These are phyloP conservation scores for Penicillium sp. DNA, from an alignment of 2,329 filamentous ascomycete species.

Conservation along the genomic window DNA sequence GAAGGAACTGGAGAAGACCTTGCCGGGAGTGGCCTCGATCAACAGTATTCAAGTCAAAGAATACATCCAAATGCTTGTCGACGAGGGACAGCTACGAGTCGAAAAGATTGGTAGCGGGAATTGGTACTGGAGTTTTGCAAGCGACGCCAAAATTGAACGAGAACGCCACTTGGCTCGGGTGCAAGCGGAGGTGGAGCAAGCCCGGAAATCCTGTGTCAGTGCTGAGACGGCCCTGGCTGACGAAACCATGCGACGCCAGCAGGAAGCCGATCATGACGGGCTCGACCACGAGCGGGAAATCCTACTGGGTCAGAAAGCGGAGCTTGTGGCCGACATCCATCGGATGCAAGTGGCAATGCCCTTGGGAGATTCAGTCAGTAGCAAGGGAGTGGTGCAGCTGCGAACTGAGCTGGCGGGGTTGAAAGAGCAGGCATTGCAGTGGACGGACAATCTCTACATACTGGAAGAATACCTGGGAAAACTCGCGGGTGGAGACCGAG, in stretches of 20 bases:
- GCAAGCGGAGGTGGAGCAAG: constrained; percentile 27
- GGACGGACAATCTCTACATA: constrained; percentile 44
- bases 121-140: constrained; percentile 65
- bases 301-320: constrained; percentile 19
- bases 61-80: constrained; percentile 56
- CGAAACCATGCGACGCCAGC: constrained; percentile 30
- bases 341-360: constrained; percentile 35
- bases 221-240: constrained; percentile 34
- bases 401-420: constrained; percentile 32
- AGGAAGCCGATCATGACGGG: constrained; percentile 20
- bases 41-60: constrained; percentile 63
- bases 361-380: constrained; percentile 26
- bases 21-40: constrained; percentile 58
- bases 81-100: constrained; percentile 57
- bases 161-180: constrained; percentile 31
- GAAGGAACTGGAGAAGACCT: constrained; percentile 61
- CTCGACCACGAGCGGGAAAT: constrained; percentile 17
- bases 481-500: constrained; percentile 40
- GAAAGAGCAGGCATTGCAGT: constrained; percentile 31
- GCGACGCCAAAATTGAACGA: constrained; percentile 50
- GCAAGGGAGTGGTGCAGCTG: constrained; percentile 31
- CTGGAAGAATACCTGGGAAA: constrained; percentile 39
- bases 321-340: constrained; percentile 28
- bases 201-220: constrained; percentile 26
- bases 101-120: constrained; percentile 67